Percentiles rank a stretch among this genome's conserved stretches.
Conservation (phyloP, 306 rosid species). For the Prinsepia uniflora region DNA sequence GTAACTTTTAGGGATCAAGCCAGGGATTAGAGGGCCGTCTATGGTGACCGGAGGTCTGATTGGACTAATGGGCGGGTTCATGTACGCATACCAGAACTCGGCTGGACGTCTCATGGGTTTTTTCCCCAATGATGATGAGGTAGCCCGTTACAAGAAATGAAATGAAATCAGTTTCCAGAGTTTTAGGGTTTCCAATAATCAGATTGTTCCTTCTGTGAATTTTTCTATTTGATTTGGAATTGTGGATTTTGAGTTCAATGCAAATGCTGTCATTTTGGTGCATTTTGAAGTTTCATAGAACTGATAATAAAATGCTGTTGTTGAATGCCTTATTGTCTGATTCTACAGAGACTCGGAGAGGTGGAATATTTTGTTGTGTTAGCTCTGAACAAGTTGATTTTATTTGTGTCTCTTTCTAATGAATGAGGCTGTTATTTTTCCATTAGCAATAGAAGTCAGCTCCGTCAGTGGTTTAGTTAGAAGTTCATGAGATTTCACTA, state of each 20-base stretch:
- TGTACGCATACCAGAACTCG: slow-evolving; percentile 94
- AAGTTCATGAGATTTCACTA: not conserved
- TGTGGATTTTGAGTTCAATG: not conserved
- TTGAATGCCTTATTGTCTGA: not conserved
- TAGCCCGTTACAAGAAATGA: slow-evolving; percentile 80
- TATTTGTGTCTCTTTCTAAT: not conserved
- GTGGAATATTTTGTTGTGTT: not conserved
- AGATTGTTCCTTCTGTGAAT: not conserved
- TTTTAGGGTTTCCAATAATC: slow-evolving; percentile 26
- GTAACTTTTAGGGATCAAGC: slow-evolving; percentile 66
- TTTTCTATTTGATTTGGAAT: not conserved
- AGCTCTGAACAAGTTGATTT: not conserved
- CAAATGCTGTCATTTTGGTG: not conserved
- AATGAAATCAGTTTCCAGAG: not conserved
- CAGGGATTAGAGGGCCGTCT: slow-evolving; percentile 89
- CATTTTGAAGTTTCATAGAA: not conserved
- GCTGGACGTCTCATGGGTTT: slow-evolving; percentile 90
- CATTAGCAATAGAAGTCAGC: not conserved
- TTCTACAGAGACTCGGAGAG: not conserved
- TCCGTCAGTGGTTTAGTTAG: not conserved
- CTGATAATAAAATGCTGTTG: not conserved
- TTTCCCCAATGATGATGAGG: slow-evolving; percentile 87
- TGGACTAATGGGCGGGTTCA: slow-evolving; percentile 90
- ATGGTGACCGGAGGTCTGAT: slow-evolving; percentile 96
- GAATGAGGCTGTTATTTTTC: not conserved